phyloP scores from a whole-genome alignment of 495 filamentous ascomycete species.

The Chlorociboria aeruginascens region DNA sequence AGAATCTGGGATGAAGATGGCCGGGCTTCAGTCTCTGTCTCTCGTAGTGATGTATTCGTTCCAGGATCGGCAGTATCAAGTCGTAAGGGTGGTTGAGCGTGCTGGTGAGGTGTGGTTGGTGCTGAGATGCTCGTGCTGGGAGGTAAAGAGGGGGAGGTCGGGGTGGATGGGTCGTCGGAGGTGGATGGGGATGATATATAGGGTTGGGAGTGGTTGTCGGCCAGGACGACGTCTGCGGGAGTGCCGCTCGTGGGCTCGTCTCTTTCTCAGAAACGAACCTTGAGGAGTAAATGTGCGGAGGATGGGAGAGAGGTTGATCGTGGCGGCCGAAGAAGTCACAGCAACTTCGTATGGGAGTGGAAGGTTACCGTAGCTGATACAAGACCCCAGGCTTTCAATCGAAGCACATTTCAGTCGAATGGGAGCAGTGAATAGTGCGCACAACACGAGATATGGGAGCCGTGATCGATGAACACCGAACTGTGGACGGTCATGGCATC shows the following conservation, averaged over 20 bases:
- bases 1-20: constrained; percentile 12
- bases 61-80: constrained; percentile 5
- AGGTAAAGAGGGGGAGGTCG: constrained; percentile 25
- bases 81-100: not conserved
- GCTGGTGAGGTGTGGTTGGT: constrained; percentile 11
- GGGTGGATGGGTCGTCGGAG: constrained; percentile 33
- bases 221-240: constrained; percentile 31
- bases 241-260: constrained; percentile 14
- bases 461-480: too few species aligned
- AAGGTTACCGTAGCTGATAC: too few species aligned
- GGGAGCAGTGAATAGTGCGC: too few species aligned
- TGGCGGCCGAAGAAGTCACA: too few species aligned
- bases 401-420: too few species aligned
- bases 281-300: not conserved
- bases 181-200: constrained; percentile 19
- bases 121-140: constrained; percentile 27
- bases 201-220: constrained; percentile 29
- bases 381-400: too few species aligned
- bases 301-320: too few species aligned
- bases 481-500: too few species aligned
- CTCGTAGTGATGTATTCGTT: constrained; percentile 8
- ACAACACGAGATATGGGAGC: too few species aligned
- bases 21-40: constrained; percentile 5
- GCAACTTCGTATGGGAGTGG: too few species aligned
- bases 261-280: constrained; percentile 3